Conservation (phyloP, 768 basidiomycete genomes). For the Xerocomellus intermedius region DNA sequence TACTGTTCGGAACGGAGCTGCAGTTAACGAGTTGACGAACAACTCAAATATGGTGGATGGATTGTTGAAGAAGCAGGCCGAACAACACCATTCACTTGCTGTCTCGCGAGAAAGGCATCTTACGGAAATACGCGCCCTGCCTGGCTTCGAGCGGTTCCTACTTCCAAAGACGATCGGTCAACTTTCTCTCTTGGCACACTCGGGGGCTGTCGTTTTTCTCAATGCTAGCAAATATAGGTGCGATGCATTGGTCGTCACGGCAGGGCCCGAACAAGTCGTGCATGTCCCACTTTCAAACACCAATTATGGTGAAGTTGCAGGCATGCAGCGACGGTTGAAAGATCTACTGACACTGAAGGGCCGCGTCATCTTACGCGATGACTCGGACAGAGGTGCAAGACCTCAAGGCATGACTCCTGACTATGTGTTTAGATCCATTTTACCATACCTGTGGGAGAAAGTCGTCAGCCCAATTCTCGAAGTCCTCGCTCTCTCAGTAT, state of each 20-base stretch:
- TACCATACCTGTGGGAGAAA: neutral
- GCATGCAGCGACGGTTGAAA: neutral
- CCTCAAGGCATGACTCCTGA: neutral
- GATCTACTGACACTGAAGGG: neutral
- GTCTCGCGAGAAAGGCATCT: neutral
- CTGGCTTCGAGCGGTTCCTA: neutral
- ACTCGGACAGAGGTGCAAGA: neutral
- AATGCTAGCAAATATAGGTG: neutral
- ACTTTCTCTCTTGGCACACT: neutral
- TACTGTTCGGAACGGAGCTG: neutral
- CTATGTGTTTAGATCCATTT: neutral
- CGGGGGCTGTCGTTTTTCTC: neutral
- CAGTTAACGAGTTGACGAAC: neutral
- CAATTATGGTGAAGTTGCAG: neutral
- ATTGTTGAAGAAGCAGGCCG: neutral
- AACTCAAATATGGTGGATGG: neutral
- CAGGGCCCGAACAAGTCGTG: neutral
- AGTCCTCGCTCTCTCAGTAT: neutral
- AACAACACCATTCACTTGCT: neutral
- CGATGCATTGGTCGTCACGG: neutral
- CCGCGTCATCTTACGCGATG: neutral
- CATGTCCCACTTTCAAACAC: neutral
- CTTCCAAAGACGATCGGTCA: neutral
- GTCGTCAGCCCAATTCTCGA: too few species aligned
- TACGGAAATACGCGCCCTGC: neutral